Evolutionary conservation across 371 early-diverging fungal species (phyloP), one percentile per base, ranked within the genome.

Genomic region (Lichtheimia hyalospora): DNA sequence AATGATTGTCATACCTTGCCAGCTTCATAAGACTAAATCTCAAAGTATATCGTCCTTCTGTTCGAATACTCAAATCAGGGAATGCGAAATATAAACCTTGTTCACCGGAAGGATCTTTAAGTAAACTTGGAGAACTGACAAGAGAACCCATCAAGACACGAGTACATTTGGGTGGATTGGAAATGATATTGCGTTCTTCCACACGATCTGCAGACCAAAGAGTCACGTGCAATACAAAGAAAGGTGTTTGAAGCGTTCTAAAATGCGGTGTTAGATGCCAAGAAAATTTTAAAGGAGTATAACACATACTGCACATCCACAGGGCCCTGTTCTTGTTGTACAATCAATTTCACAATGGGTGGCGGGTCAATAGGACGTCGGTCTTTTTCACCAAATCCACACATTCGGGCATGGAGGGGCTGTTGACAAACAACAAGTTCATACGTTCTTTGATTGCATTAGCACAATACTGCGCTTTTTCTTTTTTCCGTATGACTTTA

Each of bases 21-120:
- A 81, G 46, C 62, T 81, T 81, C 68, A 81, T 81, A 20, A 81
- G 52, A 54, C 74, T 75, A 34, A 96, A 96, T 59, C 86, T 89
- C 51, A 96, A 73, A 0, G 90, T 84, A 64, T 94, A 96, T 14
- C 80, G 71, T 0, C 96, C 96, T 57, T 95, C 95, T 44, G 92
- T 90, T 16, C 96, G 81, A 46, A 96, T 92, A 18, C 89, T 88
- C 42, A 96, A 71, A 62, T 95, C 95, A 2, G 95, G 94, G 67
- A 95, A 96, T 40, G 93, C 94, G 74, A 96, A 96, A 64, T 91
- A 94, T 53, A 89, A 85, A 0, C 93, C 95, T 40, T 86, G 89
- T 57, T 84, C 82, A 27, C 87, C 87, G 49, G 89, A 79, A 8
- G 86, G 71, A 59, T 92, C 89, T 60, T 88, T 88, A 34, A 94